These are phyloP conservation scores for Farysia itapuensis DNA, from an alignment of 1,284 basidiomycete genomes.

Conservation along the genomic window DNA sequence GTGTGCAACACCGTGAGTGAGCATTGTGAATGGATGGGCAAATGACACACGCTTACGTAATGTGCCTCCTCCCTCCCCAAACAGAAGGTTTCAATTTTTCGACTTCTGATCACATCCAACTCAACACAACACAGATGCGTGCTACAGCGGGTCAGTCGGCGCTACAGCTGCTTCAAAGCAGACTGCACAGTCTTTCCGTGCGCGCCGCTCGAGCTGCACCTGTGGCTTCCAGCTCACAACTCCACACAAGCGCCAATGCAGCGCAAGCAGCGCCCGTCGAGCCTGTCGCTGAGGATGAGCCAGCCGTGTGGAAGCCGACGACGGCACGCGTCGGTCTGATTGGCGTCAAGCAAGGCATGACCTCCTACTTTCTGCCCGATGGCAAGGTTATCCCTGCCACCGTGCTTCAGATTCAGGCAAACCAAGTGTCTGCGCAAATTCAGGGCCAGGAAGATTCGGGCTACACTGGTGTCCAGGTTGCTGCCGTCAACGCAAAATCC, in stretches of 20 bases:
- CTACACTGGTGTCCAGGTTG: slow-evolving; percentile 61
- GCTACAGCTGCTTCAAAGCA: too few species aligned
- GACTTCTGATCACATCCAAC: too few species aligned
- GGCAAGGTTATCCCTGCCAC: slow-evolving; percentile 87
- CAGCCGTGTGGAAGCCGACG: slow-evolving; percentile 72
- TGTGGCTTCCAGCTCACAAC: slow-evolving; percentile 1
- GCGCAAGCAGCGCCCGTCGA: slow-evolving; percentile 12
- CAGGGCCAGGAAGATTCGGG: slow-evolving; percentile 16
- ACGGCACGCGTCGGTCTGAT: slow-evolving; percentile 85
- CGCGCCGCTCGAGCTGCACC: slow-evolving; percentile 3
- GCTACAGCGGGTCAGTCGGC: too few species aligned
- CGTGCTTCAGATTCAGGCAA: slow-evolving; percentile 77
- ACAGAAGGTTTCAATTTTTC: too few species aligned
- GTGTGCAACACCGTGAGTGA: too few species aligned
- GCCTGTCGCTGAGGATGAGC: slow-evolving; percentile 3
- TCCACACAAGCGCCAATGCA: slow-evolving; percentile 12
- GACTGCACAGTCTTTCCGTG: too few species aligned
- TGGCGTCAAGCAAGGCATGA: slow-evolving; percentile 94
- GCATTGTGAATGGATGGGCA: too few species aligned
- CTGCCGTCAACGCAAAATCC: slow-evolving; percentile 65
- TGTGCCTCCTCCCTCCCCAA: too few species aligned
- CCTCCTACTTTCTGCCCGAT: slow-evolving; percentile 84
- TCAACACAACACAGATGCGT: too few species aligned
- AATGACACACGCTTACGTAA: too few species aligned
- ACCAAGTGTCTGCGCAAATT: slow-evolving; percentile 46